phyloP scores from a whole-genome alignment of 805 yeast genomes.

The Cephaloascus fragrans region DNA sequence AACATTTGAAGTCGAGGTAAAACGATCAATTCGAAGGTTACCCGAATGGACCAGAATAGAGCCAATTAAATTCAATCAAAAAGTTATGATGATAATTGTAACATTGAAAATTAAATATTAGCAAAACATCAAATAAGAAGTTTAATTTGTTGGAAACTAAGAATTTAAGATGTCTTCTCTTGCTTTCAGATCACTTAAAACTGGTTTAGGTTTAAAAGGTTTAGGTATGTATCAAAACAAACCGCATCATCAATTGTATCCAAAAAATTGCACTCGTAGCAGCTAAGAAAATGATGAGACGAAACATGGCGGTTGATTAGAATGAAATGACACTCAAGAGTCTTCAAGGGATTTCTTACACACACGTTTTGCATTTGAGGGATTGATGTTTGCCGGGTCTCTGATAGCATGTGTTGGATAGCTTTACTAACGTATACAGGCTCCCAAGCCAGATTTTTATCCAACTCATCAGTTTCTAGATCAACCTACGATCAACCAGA shows the following conservation, averaged over 20 bases:
- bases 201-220: slow-evolving; percentile 25
- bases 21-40: too few relatives aligned
- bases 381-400: background rate
- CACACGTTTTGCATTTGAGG: slow-evolving; percentile 3
- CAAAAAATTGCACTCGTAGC: background rate
- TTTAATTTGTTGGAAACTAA: background rate
- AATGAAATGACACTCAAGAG: background rate
- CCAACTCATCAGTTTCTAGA: slow-evolving; percentile 38
- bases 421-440: too few relatives aligned
- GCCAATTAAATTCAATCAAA: slow-evolving; percentile 5
- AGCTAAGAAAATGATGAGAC: background rate
- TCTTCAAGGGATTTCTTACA: background rate
- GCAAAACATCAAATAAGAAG: slow-evolving; percentile 2
- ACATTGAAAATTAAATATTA: background rate
- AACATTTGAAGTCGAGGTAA: too few relatives aligned
- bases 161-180: slow-evolving; percentile 21
- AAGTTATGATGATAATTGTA: slow-evolving; percentile 1
- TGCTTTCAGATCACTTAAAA: slow-evolving; percentile 36
- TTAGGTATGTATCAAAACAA: slow-evolving; percentile 28
- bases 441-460: slow-evolving; percentile 37
- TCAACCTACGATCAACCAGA: slow-evolving; percentile 89
- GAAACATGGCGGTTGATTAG: background rate
- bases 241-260: too few relatives aligned
- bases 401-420: background rate
- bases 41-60: background rate